phyloP scores from a whole-genome alignment of 805 yeast species.

The Lipomyces japonicus region DNA sequence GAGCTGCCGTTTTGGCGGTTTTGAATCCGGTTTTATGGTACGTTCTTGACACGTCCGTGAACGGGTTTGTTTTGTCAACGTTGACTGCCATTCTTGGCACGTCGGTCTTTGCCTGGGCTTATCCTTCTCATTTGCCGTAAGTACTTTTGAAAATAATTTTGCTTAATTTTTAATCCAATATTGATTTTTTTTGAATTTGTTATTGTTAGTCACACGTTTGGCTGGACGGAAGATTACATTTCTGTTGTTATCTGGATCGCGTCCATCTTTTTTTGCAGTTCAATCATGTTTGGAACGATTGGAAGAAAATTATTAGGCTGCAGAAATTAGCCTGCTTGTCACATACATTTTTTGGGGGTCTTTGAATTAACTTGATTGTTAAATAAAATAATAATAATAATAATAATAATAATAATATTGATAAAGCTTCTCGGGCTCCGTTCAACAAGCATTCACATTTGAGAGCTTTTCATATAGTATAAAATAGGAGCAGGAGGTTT shows the following conservation, averaged over 20 bases:
- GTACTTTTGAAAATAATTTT: no score
- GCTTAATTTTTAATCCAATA: background rate
- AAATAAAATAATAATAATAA: no score
- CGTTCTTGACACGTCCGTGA: slow-evolving; percentile 38
- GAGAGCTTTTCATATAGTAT: no score
- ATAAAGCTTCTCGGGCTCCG: no score
- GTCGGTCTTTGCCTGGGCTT: slow-evolving; percentile 30
- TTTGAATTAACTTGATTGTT: no score
- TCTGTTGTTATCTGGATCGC: slow-evolving; percentile 36
- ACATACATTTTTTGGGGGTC: no score
- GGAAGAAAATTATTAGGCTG: slow-evolving; percentile 38
- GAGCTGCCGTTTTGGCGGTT: slow-evolving; percentile 38
- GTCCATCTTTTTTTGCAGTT: slow-evolving; percentile 36
- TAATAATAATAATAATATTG: no score
- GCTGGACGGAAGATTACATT: slow-evolving; percentile 30
- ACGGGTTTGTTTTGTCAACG: slow-evolving; percentile 39
- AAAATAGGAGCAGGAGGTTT: no score
- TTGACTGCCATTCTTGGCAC: slow-evolving; percentile 37
- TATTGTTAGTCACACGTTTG: slow-evolving; percentile 24
- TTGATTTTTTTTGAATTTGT: slow-evolving; percentile 11
- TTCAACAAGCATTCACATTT: no score
- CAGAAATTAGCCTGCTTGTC: no score
- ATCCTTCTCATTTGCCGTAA: slow-evolving; percentile 26
- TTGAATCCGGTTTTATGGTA: slow-evolving; percentile 43
- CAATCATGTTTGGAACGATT: slow-evolving; percentile 40